Conservation (phyloP, 139 green algal genomes). For the Medakamo hakoo region DNA sequence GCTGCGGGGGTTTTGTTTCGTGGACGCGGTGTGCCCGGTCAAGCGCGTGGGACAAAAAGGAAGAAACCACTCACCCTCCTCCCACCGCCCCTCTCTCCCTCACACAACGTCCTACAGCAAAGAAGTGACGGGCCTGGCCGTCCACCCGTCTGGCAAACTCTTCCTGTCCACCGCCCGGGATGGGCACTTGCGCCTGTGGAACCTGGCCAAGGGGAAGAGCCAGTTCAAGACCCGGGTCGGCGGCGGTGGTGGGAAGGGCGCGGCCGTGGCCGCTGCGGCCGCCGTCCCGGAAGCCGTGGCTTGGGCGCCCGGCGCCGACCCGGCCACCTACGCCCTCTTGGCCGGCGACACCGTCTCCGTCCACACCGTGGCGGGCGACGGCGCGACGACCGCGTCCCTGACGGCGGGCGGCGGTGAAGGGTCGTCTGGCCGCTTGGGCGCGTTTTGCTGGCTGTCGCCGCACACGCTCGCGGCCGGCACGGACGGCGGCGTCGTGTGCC, state of each 20-base stretch:
- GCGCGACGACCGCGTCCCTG: neutral
- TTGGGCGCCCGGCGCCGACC: constrained; percentile 11
- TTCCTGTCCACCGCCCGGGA: constrained; percentile 56
- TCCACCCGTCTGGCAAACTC: constrained; percentile 56
- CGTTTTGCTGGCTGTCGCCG: constrained; percentile 3
- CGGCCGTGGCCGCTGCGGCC: constrained; percentile 29
- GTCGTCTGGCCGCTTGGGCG: neutral
- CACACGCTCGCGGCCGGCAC: constrained; percentile 14
- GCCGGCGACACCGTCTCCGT: constrained; percentile 23
- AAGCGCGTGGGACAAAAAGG: no score
- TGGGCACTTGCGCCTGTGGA: constrained; percentile 61
- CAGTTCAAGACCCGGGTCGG: constrained; percentile 44
- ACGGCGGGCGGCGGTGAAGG: no score
- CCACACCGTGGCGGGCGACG: constrained; percentile 12
- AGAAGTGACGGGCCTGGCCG: constrained; percentile 35
- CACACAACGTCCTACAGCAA: no score
- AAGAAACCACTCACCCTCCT: no score
- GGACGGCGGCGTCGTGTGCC: constrained; percentile 21
- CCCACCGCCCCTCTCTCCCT: no score
- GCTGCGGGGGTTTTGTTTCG: no score
- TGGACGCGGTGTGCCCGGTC: no score
- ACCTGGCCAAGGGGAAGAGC: constrained; percentile 45
- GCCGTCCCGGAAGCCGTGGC: constrained; percentile 14
- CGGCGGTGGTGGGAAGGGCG: no score
- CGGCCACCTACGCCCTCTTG: constrained; percentile 27